Evolutionary conservation across 805 yeast genomes (phyloP), one percentile per base, ranked within the genome.

Genomic region (Lachancea lanzarotensis): DNA sequence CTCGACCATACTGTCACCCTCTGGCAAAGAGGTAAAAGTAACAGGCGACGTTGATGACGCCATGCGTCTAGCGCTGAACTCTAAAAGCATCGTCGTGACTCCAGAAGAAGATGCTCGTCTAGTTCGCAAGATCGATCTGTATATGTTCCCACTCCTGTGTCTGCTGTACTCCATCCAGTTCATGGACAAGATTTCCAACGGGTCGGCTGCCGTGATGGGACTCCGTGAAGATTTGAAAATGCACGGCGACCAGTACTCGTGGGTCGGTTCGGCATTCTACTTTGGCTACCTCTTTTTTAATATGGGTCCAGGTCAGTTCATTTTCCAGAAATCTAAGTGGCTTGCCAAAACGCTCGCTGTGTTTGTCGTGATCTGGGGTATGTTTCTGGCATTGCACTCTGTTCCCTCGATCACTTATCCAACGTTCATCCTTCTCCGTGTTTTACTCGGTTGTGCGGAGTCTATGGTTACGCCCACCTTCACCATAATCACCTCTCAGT

Each of bases 221-320:
- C 62, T 74, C 40, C 62, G 66, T 50, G 58, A 53, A 8, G 81
- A 70, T 46, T 60, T 70, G 51, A 63, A 65, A 46, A 76, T 77
- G 77, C 49, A 56, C 46, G 68, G 69, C 30, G 46, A 55, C 29
- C 60, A 69, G 56, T 73, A 76, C 53, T 60, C 76, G 40, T 76
- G 84, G 81, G 63, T 73, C 13, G 77, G 82, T n/a, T 70, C 82
- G 1, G 72, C 78, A 8, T 81, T 80, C 52, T 80, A 79, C 54
- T 58, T 83, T 33, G 90, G 89, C 2, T 84, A 81, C 56, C 59
- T 83, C 40, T 67, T 66, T 8, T 81, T 78, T 54, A 81, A 78
- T 52, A 62, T 74, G 44, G 58, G 64, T 13, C 56, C 59, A 11
- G 59, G 62, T 15, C 59, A 56, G 42, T 39, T 56, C 18, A 46